phyloP scores from a whole-genome alignment of 2,329 filamentous ascomycete genomes.

The Aaosphaeria arxii region DNA sequence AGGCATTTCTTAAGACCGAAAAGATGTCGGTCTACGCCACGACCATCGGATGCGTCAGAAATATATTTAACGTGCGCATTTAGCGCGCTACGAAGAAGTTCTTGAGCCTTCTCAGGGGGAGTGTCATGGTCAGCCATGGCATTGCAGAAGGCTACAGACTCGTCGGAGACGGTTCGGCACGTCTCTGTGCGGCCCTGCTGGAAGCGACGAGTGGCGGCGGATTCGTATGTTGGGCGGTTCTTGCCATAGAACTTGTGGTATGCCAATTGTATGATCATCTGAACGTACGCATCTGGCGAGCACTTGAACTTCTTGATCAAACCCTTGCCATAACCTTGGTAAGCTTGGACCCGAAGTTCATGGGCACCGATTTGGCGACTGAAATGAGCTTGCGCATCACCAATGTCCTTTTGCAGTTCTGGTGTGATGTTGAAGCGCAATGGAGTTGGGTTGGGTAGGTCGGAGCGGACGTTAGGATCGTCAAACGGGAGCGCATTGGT shows the following conservation, averaged over 20 bases:
- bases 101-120: constrained; percentile 63
- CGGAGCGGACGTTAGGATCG: constrained; percentile 71
- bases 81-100: constrained; percentile 79
- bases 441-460: constrained; percentile 75
- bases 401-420: constrained; percentile 73
- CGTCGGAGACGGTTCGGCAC: constrained; percentile 87
- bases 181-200: constrained; percentile 96
- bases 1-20: constrained; percentile 94
- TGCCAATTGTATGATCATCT: constrained; percentile 97
- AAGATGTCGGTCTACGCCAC: constrained; percentile 93
- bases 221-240: constrained; percentile 97
- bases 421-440: constrained; percentile 76
- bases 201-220: constrained; percentile 90
- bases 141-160: constrained; percentile 84
- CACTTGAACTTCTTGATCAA: constrained; percentile 99
- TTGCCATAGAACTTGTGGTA: constrained; percentile 99
- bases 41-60: constrained; percentile 80
- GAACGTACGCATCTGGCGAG: constrained; percentile 94
- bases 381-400: constrained; percentile 76
- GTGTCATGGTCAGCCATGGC: constrained; percentile 72
- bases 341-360: constrained; percentile 89
- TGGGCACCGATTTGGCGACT: constrained; percentile 77
- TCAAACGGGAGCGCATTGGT: constrained; percentile 91
- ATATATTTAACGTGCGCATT: constrained; percentile 88
- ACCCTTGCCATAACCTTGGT: constrained; percentile 96